Evolutionary conservation across 2,329 filamentous ascomycete genomes (phyloP), one percentile per base, ranked within the genome.

Genomic region (Venturia pyrina): DNA sequence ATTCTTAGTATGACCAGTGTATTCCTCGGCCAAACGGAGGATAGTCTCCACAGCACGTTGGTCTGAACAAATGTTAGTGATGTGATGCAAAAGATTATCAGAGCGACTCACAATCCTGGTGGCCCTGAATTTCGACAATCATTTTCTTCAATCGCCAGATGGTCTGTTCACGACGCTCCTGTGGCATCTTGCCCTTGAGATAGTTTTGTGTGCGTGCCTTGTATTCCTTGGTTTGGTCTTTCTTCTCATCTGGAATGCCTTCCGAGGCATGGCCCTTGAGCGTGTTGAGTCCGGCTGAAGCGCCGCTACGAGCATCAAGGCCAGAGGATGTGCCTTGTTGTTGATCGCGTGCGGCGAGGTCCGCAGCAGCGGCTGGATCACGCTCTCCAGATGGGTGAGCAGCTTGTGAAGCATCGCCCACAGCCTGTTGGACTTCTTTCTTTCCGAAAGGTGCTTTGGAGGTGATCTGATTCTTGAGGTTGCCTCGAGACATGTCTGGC

Each of bases 111-210:
- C 85, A 99, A 72, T 99, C 93, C 67, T 90, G 86, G 74, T 98
- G 95, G 66, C 93, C 90, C 79, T 99, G 95, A 72, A 96, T 92
- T 78, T 99, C 95, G 59, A 97, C 87, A 48, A 99, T 81, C 89
- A 98, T 96, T 86, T 98, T 98, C 87, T 93, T 99, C 70, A 99
- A 79, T 46, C 95, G 90, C 85, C 87, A 96, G 72, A 97, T 88
- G 66, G 88, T 88, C 81, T 96, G 92, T 8, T 98, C 92, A 68
- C 93, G 91, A 67, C 95, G 91, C 76, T 98, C 93, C 77, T 93
- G 81, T 0, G 95, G 93, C 78, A 99, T 84, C 83, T 98, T 99
- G 72, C 87, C 85, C 71, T 86, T 83, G 65, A 97, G 80, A 75
- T 98, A 98, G 70, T 90, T 85, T 73, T 83, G 87, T 34, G 88